Evolutionary conservation across 1,284 basidiomycete genomes (phyloP), one percentile per base, ranked within the genome.

Genomic region (Xerocomus amazonicus): DNA sequence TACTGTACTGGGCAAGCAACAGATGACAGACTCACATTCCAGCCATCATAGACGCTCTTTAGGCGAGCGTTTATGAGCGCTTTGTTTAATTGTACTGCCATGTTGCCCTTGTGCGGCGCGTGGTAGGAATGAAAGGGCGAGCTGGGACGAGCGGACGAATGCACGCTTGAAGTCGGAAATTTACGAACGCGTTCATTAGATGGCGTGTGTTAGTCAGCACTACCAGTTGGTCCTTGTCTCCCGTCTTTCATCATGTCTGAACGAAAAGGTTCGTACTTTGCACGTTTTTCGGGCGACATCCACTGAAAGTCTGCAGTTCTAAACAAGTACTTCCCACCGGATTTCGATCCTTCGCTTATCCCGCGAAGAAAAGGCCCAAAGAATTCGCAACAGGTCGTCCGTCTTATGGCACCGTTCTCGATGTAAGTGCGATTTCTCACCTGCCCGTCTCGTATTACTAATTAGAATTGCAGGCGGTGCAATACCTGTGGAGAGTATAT

Each of bases 391-490:
- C 92, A 96, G 72, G 90, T 94, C 50, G 94, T 99, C 55, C 91
- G 95, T 78, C 81, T 99, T 42, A 99, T 99, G 96, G 95, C 97
- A 6, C 96, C 96, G 0, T 99, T 97, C 70, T 95, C 92, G 13
- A 99, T 99, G 96, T 83, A 58, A 47, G 79, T 71, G 10, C 47
- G n/a, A 4, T 34, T 37, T 19, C 9, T 32, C 17, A 3, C 13
- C 6, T 33, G 29, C 36, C 10, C 4, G 19, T 23, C 19, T 38
- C 17, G 12, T 35, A 14, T 45, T 2, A 16, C 51, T 53, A 7
- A 58, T 45, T 48, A n/a, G 17, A 14, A 39, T 35, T 23, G 17
- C 44, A 89, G 87, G 87, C 83, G 91, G 62, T 95, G 92, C 65
- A 92, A 90, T 63, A 90, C 90, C 10, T 99, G 96, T 62, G 96